Base-by-base conservation (phyloP, 2,329 filamentous ascomycete genomes). In the Talaromyces sp. region DNA sequence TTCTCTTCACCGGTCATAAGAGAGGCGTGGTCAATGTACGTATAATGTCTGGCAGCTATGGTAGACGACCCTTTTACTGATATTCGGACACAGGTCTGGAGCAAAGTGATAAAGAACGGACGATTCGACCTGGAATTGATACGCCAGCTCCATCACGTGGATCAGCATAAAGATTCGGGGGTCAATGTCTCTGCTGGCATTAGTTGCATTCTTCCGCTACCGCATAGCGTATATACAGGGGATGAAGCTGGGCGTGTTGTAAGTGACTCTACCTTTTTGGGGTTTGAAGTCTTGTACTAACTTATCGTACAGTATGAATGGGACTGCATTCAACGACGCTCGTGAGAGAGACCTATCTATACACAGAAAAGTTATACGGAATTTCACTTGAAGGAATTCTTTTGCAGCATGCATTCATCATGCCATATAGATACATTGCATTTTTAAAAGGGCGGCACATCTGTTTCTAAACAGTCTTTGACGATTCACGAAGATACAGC, bases 171-270 rank as follows among this genome's bases (percentile, higher is more conserved):
- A 59, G 89, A 84, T 84, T 81, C 86, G 74, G 78, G 87, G 73
- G 71, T 76, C 40, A 85, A 84, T 68, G 82, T 81, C 65, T 74
- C 71, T 47, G 89, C 90, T 1, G 89, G 89, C 0, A 93, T 98
- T 67, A 96, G 91, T 43, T 96, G 91, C 74, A 91, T 99, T 61
- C 84, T 91, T 65, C 91, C 94, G 2, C 91, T 93, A 85, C 88
- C 91, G 62, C 89, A 90, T 68, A 85, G 89, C 68, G 88, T 98
- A 10, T 98, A 97, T 78, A 97, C 93, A 0, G 95, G 94, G 2
- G 95, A 98, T 80, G 95, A 98, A 69, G 90, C 93, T 69, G 95
- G 95, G 34, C 85, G 89, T 82, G 94, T 99, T 78, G 91, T 95
- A 75, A 86, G 89, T 86, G 25, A 13, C 3, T 17, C 5, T 6